Base-by-base conservation (phyloP, 2,329 filamentous ascomycete species). In the Fusarium abutilonis region DNA sequence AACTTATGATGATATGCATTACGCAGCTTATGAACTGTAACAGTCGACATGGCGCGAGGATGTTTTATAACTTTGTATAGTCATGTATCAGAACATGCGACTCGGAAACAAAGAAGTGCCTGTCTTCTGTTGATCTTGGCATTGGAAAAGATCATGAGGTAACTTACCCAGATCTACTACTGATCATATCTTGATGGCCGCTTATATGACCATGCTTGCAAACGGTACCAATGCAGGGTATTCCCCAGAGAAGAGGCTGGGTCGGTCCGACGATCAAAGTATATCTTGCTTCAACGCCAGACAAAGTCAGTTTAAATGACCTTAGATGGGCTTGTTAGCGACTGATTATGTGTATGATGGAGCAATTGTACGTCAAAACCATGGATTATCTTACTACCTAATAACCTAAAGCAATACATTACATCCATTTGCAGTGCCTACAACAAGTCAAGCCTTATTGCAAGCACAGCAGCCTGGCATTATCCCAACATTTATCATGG, bases 231-330 rank as follows among this genome's bases (percentile, higher is more conserved):
- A 35, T 34, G 7, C 31, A 34, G 5, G 48, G 35, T 35, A 36
- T 23, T 43, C 15, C 14, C 36, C n/a, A 19, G 23, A 17, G 15
- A 35, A 48, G 34, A 43, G 23, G 21, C 32, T 39, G 21, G 56
- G 40, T 64, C 62, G 45, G 57, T 21, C 57, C 48, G 57, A 64
- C 26, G 45, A 23, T 50, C 31, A 43, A 64, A 57, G 39, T 55
- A 29, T 51, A 29, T 43, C 13, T 23, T 19, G 23, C 29, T 39
- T 34, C 28, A 15, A 48, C 36, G 29, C 26, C 23, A 11, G n/a
- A 17, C 6, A 11, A 38, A 40, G 36, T 19, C n/a, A 38, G 11
- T 39, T 42, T 31, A 15, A 19, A 43, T 8, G 23, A 26, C 23
- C 8, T 26, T 26, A 8, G 6, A 8, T 26, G 23, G 23, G 28